A percentile compares a stretch with the other conserved stretches of the same genome.
Evolutionary conservation across 176 grass and related monocot genomes (phyloP).

Genomic region (Olyra latifolia): DNA sequence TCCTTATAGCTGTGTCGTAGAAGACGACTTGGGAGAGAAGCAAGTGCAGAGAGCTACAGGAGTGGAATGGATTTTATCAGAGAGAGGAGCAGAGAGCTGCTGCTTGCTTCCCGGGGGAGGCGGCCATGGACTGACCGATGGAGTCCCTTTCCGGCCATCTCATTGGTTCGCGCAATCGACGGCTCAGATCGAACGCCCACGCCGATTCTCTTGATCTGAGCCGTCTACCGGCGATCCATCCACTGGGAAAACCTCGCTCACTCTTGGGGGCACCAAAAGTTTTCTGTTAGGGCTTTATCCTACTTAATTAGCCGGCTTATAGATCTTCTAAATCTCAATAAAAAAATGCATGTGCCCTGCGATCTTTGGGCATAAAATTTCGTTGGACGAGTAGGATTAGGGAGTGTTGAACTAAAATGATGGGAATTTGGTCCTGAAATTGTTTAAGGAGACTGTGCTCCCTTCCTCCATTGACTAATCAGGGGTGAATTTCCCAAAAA

Average conservation of each 20-base stretch:
- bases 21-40: background rate
- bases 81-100: no score
- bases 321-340: slow-evolving; percentile 24
- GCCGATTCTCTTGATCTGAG: background rate
- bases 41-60: background rate
- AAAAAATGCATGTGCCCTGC: background rate
- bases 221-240: background rate
- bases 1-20: background rate
- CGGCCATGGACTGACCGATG: background rate
- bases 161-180: background rate
- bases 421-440: background rate
- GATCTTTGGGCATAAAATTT: background rate
- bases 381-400: background rate
- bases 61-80: slow-evolving; percentile 10
- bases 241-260: background rate
- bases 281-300: slow-evolving; percentile 13
- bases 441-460: background rate
- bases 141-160: background rate
- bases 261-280: background rate
- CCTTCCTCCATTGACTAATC: slow-evolving; percentile 11
- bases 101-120: background rate
- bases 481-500: background rate
- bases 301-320: background rate
- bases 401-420: background rate
- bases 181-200: background rate